Evolutionary conservation across 345 rosid genomes (phyloP).

Genomic region (Eucalyptus melliodora): DNA sequence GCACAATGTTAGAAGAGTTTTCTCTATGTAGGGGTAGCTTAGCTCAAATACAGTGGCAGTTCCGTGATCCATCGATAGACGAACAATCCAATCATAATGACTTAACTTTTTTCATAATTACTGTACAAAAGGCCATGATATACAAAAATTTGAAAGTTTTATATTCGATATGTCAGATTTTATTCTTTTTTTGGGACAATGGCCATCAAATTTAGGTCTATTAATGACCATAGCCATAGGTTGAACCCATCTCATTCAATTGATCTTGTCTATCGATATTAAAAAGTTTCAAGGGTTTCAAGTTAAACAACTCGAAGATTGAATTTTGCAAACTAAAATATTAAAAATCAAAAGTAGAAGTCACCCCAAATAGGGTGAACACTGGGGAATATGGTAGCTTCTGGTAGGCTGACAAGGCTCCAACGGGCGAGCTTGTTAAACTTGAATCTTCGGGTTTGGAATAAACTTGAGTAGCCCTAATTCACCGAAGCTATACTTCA

Average conservation of each 20-base stretch:
- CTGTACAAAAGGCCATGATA: not conserved
- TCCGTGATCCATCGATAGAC: not conserved
- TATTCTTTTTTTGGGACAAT: not conserved
- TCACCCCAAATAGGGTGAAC: too few species aligned
- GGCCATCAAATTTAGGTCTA: not conserved
- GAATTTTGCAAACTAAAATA: not conserved
- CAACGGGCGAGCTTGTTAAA: not conserved
- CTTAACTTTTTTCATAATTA: not conserved
- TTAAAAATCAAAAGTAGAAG: too few species aligned
- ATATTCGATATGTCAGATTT: not conserved
- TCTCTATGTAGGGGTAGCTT: not conserved
- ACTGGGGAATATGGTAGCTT: not conserved
- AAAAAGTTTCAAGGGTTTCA: not conserved
- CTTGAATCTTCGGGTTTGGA: not conserved
- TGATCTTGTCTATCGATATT: not conserved
- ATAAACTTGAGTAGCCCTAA: not conserved
- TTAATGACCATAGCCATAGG: not conserved
- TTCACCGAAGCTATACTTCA: not conserved
- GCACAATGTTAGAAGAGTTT: not conserved
- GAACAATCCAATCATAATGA: accelerated
- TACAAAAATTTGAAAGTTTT: not conserved
- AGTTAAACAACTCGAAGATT: not conserved
- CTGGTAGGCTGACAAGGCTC: not conserved
- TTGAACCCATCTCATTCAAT: not conserved
- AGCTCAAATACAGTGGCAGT: not conserved